A percentile compares a stretch with the other conserved stretches of the same genome.
phyloP scores from a whole-genome alignment of 1,139 yeast genomes.

The Geotrichum australiense region DNA sequence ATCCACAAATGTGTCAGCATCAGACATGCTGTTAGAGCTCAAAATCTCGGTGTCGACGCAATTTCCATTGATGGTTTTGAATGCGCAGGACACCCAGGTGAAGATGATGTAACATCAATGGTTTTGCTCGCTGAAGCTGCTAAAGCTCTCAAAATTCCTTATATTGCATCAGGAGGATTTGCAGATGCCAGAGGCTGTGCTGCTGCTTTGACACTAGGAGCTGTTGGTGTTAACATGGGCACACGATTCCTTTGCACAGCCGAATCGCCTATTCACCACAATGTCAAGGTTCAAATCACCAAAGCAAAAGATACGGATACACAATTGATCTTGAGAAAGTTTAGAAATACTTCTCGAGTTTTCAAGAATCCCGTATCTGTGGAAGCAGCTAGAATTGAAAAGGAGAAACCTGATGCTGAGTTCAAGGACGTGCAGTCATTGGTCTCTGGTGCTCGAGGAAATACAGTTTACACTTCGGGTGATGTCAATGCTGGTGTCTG shows the following conservation, averaged over 20 bases:
- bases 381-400: conserved; percentile 29
- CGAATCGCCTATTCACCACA: conserved; percentile 33
- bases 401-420: conserved; percentile 23
- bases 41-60: conserved; percentile 33
- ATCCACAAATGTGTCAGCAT: conserved; percentile 34
- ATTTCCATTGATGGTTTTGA: conserved; percentile 35
- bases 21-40: conserved; percentile 32
- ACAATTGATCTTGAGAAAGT: conserved; percentile 28
- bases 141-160: conserved; percentile 30
- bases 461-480: conserved; percentile 30
- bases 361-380: conserved; percentile 30
- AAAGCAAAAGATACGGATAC: conserved; percentile 32
- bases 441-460: conserved; percentile 32
- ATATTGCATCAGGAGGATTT: conserved; percentile 35
- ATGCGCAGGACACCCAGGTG: conserved; percentile 38
- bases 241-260: conserved; percentile 33
- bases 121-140: conserved; percentile 30
- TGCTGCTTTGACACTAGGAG: conserved; percentile 35
- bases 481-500: conserved; percentile 33
- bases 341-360: conserved; percentile 33
- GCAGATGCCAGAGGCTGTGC: conserved; percentile 34
- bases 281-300: conserved; percentile 32
- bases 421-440: conserved; percentile 28
- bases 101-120: conserved; percentile 31
- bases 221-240: conserved; percentile 34